These are phyloP conservation scores for Vitis hybrid DNA, from an alignment of 177 flowering plant genomes.

Conservation along the genomic window DNA sequence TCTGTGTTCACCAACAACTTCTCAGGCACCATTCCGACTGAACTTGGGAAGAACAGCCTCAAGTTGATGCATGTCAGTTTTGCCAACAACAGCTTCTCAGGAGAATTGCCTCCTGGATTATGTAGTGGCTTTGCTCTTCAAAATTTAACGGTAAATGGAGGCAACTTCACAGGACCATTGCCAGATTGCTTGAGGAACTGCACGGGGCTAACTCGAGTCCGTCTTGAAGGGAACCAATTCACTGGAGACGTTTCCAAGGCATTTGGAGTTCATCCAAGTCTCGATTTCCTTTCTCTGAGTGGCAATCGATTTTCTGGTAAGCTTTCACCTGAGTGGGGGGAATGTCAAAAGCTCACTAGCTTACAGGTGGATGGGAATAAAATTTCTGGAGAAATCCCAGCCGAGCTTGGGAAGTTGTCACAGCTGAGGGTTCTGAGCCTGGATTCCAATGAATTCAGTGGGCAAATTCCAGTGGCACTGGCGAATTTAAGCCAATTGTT, in stretches of 20 bases:
- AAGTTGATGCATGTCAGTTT: conserved; percentile 36
- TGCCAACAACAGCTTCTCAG: conserved; percentile 62
- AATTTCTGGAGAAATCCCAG: conserved; percentile 63
- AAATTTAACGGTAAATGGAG: conserved; percentile 31
- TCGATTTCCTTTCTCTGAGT: too few species aligned
- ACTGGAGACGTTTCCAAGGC: too few species aligned
- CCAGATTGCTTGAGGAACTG: conserved; percentile 66
- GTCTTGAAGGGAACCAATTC: too few species aligned
- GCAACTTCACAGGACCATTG: conserved; percentile 52
- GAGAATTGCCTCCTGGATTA: conserved; percentile 63
- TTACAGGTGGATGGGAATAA: conserved; percentile 24
- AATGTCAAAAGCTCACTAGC: too few species aligned
- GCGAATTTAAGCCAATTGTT: too few species aligned
- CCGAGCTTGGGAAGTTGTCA: neutral
- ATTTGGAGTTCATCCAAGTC: too few species aligned
- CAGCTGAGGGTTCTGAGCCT: conserved; percentile 14
- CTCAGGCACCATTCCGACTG: conserved; percentile 54
- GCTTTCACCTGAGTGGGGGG: too few species aligned
- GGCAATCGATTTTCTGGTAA: too few species aligned
- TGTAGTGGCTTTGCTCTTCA: conserved; percentile 53
- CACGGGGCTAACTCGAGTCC: conserved; percentile 4
- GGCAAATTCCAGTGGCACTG: too few species aligned
- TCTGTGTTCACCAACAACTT: conserved; percentile 51
- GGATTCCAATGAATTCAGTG: too few species aligned
- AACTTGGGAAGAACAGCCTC: conserved; percentile 44